Conservation (phyloP, 2,329 filamentous ascomycete species). For the Cephalotrichum gorgonifer region DNA sequence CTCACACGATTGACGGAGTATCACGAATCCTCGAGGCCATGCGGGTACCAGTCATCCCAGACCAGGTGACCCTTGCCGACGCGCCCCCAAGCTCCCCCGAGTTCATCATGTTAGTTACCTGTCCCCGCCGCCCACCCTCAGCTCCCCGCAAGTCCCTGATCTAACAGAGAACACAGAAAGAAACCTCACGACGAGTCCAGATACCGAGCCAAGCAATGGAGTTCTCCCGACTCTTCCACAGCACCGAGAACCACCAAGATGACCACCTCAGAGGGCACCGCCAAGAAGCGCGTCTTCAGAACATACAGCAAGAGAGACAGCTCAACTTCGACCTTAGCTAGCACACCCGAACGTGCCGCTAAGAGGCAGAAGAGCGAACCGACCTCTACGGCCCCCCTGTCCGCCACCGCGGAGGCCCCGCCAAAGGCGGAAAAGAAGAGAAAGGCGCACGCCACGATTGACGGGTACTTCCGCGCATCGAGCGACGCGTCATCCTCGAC, state of each 20-base stretch:
- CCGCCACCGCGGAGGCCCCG: not conserved
- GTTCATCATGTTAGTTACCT: slow-evolving; percentile 3
- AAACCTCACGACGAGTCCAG: slow-evolving; percentile 5
- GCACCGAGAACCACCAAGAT: not conserved
- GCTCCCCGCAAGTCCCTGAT: not conserved
- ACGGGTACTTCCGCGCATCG: slow-evolving; percentile 1
- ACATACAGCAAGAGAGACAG: slow-evolving; percentile 27
- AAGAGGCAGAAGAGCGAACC: slow-evolving; percentile 1
- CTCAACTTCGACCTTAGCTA: slow-evolving; percentile 9
- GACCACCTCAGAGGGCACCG: not conserved
- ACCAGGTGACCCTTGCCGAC: not conserved
- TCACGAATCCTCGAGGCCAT: not conserved
- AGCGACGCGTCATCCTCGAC: not conserved
- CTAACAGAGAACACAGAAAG: not conserved
- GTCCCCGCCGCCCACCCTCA: not conserved
- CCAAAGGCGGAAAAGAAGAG: not conserved
- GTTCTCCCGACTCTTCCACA: not conserved
- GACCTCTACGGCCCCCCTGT: not conserved
- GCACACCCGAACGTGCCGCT: not conserved
- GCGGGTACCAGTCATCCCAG: not conserved
- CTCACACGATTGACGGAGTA: not conserved
- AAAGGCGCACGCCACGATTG: not conserved
- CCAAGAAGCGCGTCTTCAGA: slow-evolving; percentile 14
- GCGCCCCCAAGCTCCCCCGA: slow-evolving; percentile 5
- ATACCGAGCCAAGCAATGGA: slow-evolving; percentile 2